Evolutionary conservation across 768 basidiomycete species (phyloP).

Genomic region (Mycena olivaceomarginata): DNA sequence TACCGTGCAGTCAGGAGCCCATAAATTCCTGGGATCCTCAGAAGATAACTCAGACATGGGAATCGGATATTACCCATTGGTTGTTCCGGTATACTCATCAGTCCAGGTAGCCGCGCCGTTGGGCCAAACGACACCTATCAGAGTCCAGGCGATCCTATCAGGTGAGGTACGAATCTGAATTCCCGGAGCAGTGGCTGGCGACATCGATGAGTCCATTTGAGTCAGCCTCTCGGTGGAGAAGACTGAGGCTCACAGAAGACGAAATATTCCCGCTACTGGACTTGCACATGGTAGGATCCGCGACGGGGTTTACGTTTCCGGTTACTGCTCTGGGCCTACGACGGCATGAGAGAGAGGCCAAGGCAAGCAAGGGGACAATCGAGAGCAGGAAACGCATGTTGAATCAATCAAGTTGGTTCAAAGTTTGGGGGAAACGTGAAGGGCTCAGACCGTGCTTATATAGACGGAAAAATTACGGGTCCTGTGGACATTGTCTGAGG

Average conservation of each 20-base stretch:
- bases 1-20: constrained; percentile 59
- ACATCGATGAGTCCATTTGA: not conserved
- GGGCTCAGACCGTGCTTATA: not conserved
- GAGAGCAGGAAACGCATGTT: constrained; percentile 27
- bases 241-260: constrained; percentile 49
- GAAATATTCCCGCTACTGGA: constrained; percentile 54
- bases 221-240: not conserved
- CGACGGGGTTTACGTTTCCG: constrained; percentile 49
- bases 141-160: constrained; percentile 54
- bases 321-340: constrained; percentile 45
- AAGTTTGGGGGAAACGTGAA: not conserved
- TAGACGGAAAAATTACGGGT: constrained; percentile 26
- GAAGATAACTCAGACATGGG: not conserved
- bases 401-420: no score
- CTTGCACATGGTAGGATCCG: constrained; percentile 55
- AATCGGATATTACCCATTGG: constrained; percentile 49
- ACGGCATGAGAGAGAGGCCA: constrained; percentile 18
- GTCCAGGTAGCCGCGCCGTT: constrained; percentile 56
- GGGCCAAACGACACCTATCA: constrained; percentile 54
- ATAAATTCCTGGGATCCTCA: constrained; percentile 45
- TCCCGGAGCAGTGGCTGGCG: constrained; percentile 51
- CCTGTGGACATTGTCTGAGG: constrained; percentile 5
- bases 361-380: constrained; percentile 3
- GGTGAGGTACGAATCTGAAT: constrained; percentile 57
- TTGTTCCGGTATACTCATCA: constrained; percentile 53